phyloP scores from a whole-genome alignment of 331 rosid genomes.

The Arachis monticola region DNA sequence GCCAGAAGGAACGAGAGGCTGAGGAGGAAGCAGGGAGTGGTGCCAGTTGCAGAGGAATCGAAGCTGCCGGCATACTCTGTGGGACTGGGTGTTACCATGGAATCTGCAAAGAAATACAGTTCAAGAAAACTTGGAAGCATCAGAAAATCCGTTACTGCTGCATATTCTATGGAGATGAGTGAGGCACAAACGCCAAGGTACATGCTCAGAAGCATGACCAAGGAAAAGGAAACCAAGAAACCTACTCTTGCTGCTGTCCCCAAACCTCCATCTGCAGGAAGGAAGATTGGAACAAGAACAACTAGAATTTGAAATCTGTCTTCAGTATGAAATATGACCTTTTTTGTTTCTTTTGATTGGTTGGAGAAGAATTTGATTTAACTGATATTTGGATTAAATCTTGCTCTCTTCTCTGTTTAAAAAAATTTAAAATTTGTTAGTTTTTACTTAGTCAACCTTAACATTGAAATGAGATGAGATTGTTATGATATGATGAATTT shows the following conservation, averaged over 20 bases:
- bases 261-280: slow-evolving; percentile 33
- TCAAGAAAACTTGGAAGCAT: slow-evolving; percentile 60
- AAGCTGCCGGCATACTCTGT: slow-evolving; percentile 37
- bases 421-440: not conserved
- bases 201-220: slow-evolving; percentile 82
- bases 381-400: slow-evolving; percentile 33
- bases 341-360: not conserved
- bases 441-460: not conserved
- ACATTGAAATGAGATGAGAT: not conserved
- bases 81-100: slow-evolving; percentile 75
- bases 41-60: slow-evolving; percentile 36
- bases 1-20: slow-evolving; percentile 90
- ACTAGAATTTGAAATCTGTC: slow-evolving; percentile 41
- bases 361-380: slow-evolving; percentile 31
- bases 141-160: slow-evolving; percentile 77
- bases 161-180: slow-evolving; percentile 56
- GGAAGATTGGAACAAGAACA: slow-evolving; percentile 42
- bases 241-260: slow-evolving; percentile 75
- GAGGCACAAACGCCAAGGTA: slow-evolving; percentile 82
- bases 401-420: slow-evolving; percentile 28
- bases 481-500: not conserved
- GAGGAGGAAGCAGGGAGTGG: slow-evolving; percentile 58
- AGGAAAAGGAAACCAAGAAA: slow-evolving; percentile 83
- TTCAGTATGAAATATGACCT: too few relatives aligned
- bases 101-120: slow-evolving; percentile 68